Evolutionary conservation across 176 grass and related monocot genomes (phyloP).

Genomic region (Poa pratensis): DNA sequence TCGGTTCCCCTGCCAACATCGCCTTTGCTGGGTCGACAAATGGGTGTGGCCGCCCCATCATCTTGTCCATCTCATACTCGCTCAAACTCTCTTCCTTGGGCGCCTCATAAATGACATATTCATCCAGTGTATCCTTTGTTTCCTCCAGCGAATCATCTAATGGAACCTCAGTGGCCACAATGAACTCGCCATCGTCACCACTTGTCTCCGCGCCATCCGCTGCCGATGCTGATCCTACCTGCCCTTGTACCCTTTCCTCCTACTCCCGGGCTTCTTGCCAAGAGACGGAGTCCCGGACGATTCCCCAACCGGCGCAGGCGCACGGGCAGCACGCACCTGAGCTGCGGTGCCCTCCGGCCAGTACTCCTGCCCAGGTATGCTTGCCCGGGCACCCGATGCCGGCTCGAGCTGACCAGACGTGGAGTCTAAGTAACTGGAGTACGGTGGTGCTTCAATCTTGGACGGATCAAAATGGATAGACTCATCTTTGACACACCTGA

Average conservation of each 20-base stretch:
- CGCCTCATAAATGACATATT: slow-evolving; percentile 84
- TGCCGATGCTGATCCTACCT: slow-evolving; percentile 31
- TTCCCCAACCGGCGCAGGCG: slow-evolving; percentile 68
- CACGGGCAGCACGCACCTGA: slow-evolving; percentile 70
- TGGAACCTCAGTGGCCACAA: slow-evolving; percentile 37
- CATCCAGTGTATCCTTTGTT: slow-evolving; percentile 52
- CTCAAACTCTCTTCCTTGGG: slow-evolving; percentile 67
- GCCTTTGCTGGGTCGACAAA: slow-evolving; percentile 77
- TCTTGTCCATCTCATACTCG: slow-evolving; percentile 81
- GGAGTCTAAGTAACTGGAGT: slow-evolving; percentile 80
- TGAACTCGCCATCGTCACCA: slow-evolving; percentile 30
- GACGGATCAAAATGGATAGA: slow-evolving; percentile 69
- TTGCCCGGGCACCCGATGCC: slow-evolving; percentile 74
- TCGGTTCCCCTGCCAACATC: slow-evolving; percentile 62
- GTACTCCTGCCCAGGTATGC: slow-evolving; percentile 74
- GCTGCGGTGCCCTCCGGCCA: slow-evolving; percentile 91
- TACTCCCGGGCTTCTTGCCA: slow-evolving; percentile 79
- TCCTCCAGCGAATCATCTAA: slow-evolving; percentile 51
- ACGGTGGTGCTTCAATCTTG: slow-evolving; percentile 78
- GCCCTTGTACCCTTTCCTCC: slow-evolving; percentile 69
- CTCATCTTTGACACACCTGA: slow-evolving; percentile 65
- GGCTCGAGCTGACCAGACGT: slow-evolving; percentile 89
- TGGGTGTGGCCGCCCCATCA: slow-evolving; percentile 72
- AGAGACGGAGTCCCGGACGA: slow-evolving; percentile 69
- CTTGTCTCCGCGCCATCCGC: slow-evolving; percentile 39